Base-by-base conservation (phyloP, 805 yeast genomes). In the Brettanomyces anomalus region DNA sequence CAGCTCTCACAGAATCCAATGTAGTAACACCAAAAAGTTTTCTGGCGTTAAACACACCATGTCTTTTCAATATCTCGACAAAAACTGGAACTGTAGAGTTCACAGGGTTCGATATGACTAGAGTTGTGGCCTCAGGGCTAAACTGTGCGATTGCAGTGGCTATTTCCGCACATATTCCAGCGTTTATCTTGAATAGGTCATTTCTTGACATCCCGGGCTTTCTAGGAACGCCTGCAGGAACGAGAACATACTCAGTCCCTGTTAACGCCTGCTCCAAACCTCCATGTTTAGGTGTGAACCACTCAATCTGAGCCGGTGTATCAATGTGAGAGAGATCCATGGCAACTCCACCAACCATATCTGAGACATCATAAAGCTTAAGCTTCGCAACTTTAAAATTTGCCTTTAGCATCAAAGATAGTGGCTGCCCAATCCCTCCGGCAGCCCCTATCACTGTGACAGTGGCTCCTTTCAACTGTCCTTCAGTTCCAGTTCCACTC, bases 51-150 rank as follows among this genome's bases (percentile, higher is more conserved):
- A 74, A 83, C 38, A 76, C 79, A 45, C 79, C 80, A 57, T 71
- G 66, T 61, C 75, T 71, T 68, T 78, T 76, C 57, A 88, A 74
- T 31, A 84, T 79, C 66, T 85, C 87, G 43, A 84, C 85, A 41
- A 87, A 86, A 53, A 88, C 81, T 40, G 96, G 95, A 21, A 88
- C 95, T 8, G 95, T 83, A 19, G 95, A 85, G 72, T 88, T 88
- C 54, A 88, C 95, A 4, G 97, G 97, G 72, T 88, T 88, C 39
- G 96, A 85, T 57, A 88, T 88, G 53, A 89, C 76, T 56, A 86
- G 71, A 16, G 86, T 77, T 53, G 81, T 78, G 1, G 95, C 93
- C 51, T 76, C 70, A 47, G 93, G 89, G 44, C 85, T 77, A 59
- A 60, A 54, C 50, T 68, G 68, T 39, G 94, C 93, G 54, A 87